phyloP scores from a whole-genome alignment of 495 filamentous ascomycete genomes.

The Neurospora sp. region DNA sequence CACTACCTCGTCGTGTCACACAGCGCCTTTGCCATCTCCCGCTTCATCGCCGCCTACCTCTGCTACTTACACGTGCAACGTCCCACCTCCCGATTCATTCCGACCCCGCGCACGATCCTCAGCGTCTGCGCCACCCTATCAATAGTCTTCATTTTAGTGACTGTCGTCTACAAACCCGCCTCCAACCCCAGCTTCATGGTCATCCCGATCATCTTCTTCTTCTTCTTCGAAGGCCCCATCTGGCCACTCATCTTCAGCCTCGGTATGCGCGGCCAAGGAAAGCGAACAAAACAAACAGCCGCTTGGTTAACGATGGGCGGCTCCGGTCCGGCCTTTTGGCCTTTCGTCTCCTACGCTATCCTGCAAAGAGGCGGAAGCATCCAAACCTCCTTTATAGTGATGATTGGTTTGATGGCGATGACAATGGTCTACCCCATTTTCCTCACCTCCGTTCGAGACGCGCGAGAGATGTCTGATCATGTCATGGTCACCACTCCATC shows the following conservation, averaged over 20 bases:
- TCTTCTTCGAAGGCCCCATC: slow-evolving; percentile 59
- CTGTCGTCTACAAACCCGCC: slow-evolving; percentile 38
- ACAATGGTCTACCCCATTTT: slow-evolving; percentile 29
- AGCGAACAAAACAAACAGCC: slow-evolving; percentile 57
- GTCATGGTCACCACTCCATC: not conserved
- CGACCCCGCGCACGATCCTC: slow-evolving; percentile 45
- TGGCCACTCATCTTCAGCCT: slow-evolving; percentile 65
- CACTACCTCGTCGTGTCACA: slow-evolving; percentile 40
- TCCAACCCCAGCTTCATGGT: slow-evolving; percentile 40
- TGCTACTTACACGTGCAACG: slow-evolving; percentile 41
- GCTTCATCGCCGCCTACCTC: slow-evolving; percentile 36
- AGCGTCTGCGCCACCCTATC: slow-evolving; percentile 35
- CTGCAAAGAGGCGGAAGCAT: slow-evolving; percentile 17
- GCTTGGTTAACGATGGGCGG: slow-evolving; percentile 57
- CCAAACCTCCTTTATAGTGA: slow-evolving; percentile 25
- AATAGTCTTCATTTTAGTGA: slow-evolving; percentile 27
- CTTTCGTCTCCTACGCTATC: slow-evolving; percentile 46
- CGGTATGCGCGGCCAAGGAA: slow-evolving; percentile 58
- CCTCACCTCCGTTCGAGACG: slow-evolving; percentile 27
- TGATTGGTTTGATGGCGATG: slow-evolving; percentile 24
- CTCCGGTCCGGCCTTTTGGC: slow-evolving; percentile 56
- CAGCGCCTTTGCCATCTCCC: slow-evolving; percentile 35
- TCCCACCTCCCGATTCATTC: slow-evolving; percentile 24
- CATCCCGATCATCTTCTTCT: slow-evolving; percentile 48
- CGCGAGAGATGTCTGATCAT: slow-evolving; percentile 26